Base-by-base conservation (phyloP, 805 yeast species). In the Teunomyces tritomae region DNA sequence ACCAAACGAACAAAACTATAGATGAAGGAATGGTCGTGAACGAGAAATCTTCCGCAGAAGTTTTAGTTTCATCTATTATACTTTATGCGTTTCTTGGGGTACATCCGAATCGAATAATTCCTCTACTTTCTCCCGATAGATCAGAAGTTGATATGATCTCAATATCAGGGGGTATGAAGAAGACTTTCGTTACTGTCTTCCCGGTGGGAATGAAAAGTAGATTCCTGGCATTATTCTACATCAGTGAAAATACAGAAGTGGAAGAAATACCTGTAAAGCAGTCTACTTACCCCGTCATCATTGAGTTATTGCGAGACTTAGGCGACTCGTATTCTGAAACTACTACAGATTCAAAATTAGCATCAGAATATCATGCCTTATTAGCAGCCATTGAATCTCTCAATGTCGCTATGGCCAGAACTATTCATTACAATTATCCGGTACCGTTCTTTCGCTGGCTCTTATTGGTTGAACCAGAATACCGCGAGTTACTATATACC, bases 391-490 rank as follows among this genome's bases (percentile, higher is more conserved):
- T 64, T 10, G 42, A 43, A 7, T 9, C 45, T 4, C 52, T 62
- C 24, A 57, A 59, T 8, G 33, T 28, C 24, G 45, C 54, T 17
- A 43, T 59, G 29, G 34, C 42, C 30, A 43, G 48, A 13, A 49
- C 59, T 14, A 51, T 57, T 2, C 36, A 36, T 17, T 45, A 42
- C 17, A 57, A 62, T 45, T 60, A 58, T 43, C 71, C 72, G 2
- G 50, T 67, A 9, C 75, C 74, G 5, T 39, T 68, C 5, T 67
- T 57, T 49, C 51, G 62, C 45, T 65, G 68, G 59, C 39, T 64
- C 7, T 46, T 65, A 7, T 10, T 57, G 9, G 8, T 62, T 9
- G 46, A 49, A 2, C 47, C 49, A 4, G 50, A 51, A 5, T 61
- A 60, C 39, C 48, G 50, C 5, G 52, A 43, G 7, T 44, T 67